Percentiles rank a stretch among this genome's conserved stretches.
Evolutionary conservation across 2,329 filamentous ascomycete species (phyloP).

Genomic region (Penicillium sp.): DNA sequence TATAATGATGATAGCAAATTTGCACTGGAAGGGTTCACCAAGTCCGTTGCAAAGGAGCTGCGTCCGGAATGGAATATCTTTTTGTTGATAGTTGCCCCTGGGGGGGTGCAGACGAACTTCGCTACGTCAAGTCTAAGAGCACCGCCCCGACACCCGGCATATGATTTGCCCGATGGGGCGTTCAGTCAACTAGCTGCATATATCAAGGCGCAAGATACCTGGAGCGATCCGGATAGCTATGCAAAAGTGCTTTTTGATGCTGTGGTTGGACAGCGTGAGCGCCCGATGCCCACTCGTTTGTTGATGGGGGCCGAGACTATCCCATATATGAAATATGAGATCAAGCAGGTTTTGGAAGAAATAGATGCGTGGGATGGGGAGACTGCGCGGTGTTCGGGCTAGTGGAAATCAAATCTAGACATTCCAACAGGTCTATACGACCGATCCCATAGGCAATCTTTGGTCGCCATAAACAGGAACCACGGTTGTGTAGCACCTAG

Average conservation of each 20-base stretch:
- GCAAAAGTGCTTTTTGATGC: constrained; percentile 16
- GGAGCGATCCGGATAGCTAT: constrained; percentile 19
- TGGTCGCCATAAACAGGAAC: no score
- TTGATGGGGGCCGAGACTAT: constrained; percentile 17
- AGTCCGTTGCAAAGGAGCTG: constrained; percentile 48
- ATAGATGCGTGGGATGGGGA: constrained; percentile 14
- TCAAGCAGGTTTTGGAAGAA: constrained; percentile 12
- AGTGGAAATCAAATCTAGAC: background rate
- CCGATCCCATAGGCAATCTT: no score
- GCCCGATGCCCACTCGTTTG: constrained; percentile 13
- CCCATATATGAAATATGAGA: constrained; percentile 8
- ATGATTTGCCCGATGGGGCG: background rate
- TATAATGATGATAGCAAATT: constrained; percentile 37
- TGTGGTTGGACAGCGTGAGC: constrained; percentile 7
- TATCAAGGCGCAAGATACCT: constrained; percentile 7
- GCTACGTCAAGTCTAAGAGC: constrained; percentile 1
- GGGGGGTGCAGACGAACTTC: constrained; percentile 19
- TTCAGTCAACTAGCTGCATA: constrained; percentile 14
- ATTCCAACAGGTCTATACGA: no score
- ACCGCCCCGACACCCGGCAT: constrained; percentile 5
- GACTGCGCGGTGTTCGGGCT: constrained; percentile 6
- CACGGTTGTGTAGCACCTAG: no score
- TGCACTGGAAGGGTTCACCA: constrained; percentile 50
- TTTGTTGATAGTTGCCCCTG: constrained; percentile 27
- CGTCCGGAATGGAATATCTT: constrained; percentile 45